These are phyloP conservation scores for Lentinus tigrinus DNA, from an alignment of 768 basidiomycete genomes.

Conservation along the genomic window DNA sequence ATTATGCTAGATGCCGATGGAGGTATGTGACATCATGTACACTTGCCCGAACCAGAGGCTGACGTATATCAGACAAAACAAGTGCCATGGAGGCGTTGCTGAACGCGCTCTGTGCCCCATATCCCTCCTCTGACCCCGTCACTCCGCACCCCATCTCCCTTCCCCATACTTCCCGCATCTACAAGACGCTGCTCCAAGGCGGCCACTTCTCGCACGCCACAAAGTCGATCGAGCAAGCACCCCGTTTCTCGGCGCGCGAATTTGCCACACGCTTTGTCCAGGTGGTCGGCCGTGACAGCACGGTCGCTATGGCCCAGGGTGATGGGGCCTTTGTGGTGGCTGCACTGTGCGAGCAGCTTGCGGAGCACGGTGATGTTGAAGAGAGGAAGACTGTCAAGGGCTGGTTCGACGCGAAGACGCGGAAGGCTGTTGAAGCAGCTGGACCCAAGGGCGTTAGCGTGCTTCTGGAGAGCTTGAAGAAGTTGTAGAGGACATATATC, in stretches of 20 bases:
- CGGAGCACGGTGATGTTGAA: slow-evolving; percentile 31
- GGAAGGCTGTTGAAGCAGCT: slow-evolving; percentile 47
- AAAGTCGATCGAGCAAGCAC: slow-evolving; percentile 48
- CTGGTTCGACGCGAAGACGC: slow-evolving; percentile 57
- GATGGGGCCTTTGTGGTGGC: slow-evolving; percentile 77
- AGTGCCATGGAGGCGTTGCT: slow-evolving; percentile 62
- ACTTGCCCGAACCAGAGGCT: not conserved
- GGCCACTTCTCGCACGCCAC: slow-evolving; percentile 78
- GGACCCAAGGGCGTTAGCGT: slow-evolving; percentile 71
- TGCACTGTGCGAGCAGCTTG: slow-evolving; percentile 56
- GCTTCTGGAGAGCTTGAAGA: slow-evolving; percentile 56
- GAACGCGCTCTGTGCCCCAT: slow-evolving; percentile 49
- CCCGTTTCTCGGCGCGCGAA: slow-evolving; percentile 52
- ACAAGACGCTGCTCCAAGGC: slow-evolving; percentile 88
- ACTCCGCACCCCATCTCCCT: slow-evolving; percentile 73
- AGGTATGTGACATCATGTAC: slow-evolving; percentile 48
- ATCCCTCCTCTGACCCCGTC: slow-evolving; percentile 51
- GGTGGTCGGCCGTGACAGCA: slow-evolving; percentile 49
- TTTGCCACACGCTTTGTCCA: slow-evolving; percentile 64
- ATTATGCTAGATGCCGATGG: slow-evolving; percentile 84
- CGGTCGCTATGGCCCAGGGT: slow-evolving; percentile 54
- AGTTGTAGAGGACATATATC: slow-evolving; percentile 18
- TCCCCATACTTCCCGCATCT: slow-evolving; percentile 78
- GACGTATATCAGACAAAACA: slow-evolving; percentile 58
- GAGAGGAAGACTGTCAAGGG: slow-evolving; percentile 46